phyloP scores from a whole-genome alignment of 768 basidiomycete species.

The Phaffia australis region DNA sequence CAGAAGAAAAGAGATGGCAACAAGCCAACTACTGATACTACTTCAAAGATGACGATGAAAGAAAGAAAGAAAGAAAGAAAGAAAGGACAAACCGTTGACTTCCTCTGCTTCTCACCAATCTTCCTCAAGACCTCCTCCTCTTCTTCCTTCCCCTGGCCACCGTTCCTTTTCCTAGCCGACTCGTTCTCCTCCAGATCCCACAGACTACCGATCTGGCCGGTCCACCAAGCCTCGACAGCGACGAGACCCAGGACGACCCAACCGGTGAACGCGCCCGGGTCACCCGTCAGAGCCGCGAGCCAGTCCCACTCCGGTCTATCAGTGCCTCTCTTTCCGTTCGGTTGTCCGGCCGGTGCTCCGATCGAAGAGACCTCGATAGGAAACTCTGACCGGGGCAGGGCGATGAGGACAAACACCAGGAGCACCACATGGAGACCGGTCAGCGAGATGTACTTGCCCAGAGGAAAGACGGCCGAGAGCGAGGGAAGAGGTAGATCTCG shows the following conservation, averaged over 20 bases:
- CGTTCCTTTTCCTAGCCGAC: background rate
- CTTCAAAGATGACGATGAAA: constrained; percentile 43
- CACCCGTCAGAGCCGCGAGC: constrained; percentile 53
- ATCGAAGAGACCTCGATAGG: constrained; percentile 36
- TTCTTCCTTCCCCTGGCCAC: background rate
- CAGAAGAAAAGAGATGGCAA: constrained; percentile 42
- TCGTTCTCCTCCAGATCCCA: constrained; percentile 27
- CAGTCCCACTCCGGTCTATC: constrained; percentile 57
- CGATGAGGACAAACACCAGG: constrained; percentile 54
- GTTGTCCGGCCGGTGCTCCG: constrained; percentile 30
- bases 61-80: constrained; percentile 7
- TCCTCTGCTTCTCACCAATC: constrained; percentile 7
- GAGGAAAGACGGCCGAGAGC: constrained; percentile 16
- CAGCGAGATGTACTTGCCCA: constrained; percentile 41
- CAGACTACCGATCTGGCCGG: constrained; percentile 54
- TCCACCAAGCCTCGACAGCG: constrained; percentile 57
- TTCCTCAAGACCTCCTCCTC: constrained; percentile 16
- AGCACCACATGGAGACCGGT: constrained; percentile 60
- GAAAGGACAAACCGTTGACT: constrained; percentile 15
- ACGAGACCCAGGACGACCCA: constrained; percentile 50
- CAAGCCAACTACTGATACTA: constrained; percentile 29
- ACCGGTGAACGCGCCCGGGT: constrained; percentile 49
- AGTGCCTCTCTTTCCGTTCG: constrained; percentile 11
- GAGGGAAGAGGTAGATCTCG: no score
- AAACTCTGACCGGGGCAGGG: constrained; percentile 55